Evolutionary conservation across 805 yeast genomes (phyloP).

Genomic region (Zygosaccharomyces siamensis): DNA sequence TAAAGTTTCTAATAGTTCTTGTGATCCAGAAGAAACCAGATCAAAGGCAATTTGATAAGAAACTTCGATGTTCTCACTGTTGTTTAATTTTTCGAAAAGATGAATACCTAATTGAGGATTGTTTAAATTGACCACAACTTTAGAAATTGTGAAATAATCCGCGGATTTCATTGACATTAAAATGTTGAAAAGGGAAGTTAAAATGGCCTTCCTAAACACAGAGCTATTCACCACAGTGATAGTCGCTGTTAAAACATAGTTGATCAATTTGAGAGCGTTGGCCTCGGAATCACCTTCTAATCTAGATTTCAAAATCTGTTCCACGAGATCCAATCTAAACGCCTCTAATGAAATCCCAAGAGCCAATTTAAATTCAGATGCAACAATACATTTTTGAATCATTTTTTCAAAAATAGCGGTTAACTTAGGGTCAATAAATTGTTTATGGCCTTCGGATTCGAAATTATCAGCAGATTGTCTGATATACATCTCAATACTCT

Average conservation of each 20-base stretch:
- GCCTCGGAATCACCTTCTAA: slow-evolving; percentile 45
- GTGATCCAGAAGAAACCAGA: slow-evolving; percentile 85
- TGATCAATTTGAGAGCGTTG: slow-evolving; percentile 49
- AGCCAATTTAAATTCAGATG: slow-evolving; percentile 73
- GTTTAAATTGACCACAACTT: slow-evolving; percentile 83
- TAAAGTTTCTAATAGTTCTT: slow-evolving; percentile 67
- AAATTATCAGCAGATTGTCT: slow-evolving; percentile 50
- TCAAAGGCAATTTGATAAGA: slow-evolving; percentile 96
- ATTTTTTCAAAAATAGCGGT: slow-evolving; percentile 73
- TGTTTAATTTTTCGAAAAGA: slow-evolving; percentile 53
- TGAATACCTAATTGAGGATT: slow-evolving; percentile 65
- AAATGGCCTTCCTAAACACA: slow-evolving; percentile 58
- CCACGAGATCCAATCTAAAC: slow-evolving; percentile 76
- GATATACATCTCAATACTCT: slow-evolving; percentile 83
- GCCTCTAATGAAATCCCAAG: slow-evolving; percentile 89
- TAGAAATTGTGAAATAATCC: slow-evolving; percentile 79
- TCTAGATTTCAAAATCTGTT: slow-evolving; percentile 46
- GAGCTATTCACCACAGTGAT: slow-evolving; percentile 62
- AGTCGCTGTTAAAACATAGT: slow-evolving; percentile 71
- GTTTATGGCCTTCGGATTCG: slow-evolving; percentile 33
- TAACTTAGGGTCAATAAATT: slow-evolving; percentile 55
- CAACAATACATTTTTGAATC: slow-evolving; percentile 70
- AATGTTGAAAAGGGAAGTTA: slow-evolving; percentile 57
- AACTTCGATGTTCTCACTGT: slow-evolving; percentile 45
- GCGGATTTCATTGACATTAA: slow-evolving; percentile 55